These are phyloP conservation scores for Pseudogymnoascus sp. DNA, from an alignment of 2,329 filamentous ascomycete genomes.

Conservation along the genomic window DNA sequence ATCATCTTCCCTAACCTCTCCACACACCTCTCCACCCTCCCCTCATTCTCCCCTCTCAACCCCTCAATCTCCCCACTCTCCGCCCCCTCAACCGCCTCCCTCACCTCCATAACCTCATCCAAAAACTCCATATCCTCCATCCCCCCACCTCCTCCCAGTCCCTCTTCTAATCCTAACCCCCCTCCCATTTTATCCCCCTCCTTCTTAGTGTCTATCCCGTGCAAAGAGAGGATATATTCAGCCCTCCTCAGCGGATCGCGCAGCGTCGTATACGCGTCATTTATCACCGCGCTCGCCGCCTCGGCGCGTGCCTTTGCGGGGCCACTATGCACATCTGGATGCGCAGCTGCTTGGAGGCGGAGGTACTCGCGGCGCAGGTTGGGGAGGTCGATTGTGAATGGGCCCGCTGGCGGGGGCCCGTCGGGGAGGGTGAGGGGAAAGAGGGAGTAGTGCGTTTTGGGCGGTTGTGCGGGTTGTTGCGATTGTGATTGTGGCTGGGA, in stretches of 20 bases:
- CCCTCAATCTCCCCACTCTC: slow-evolving; percentile 56
- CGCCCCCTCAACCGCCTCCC: slow-evolving; percentile 68
- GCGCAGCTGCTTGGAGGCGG: slow-evolving; percentile 65
- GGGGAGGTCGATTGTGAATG: slow-evolving; percentile 65
- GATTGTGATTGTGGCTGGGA: neutral
- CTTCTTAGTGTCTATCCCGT: slow-evolving; percentile 67
- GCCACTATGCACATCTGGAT: slow-evolving; percentile 55
- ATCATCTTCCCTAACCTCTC: slow-evolving; percentile 56
- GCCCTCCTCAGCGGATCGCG: slow-evolving; percentile 69
- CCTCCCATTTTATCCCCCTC: slow-evolving; percentile 36
- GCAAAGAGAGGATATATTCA: slow-evolving; percentile 71
- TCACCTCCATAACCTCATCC: slow-evolving; percentile 70
- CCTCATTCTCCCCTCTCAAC: slow-evolving; percentile 59
- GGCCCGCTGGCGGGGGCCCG: slow-evolving; percentile 69
- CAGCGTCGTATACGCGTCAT: slow-evolving; percentile 85
- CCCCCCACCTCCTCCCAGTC: slow-evolving; percentile 52
- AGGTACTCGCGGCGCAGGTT: slow-evolving; percentile 79
- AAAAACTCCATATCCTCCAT: slow-evolving; percentile 62
- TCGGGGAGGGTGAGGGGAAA: slow-evolving; percentile 71
- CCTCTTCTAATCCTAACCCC: neutral
- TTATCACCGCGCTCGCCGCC: slow-evolving; percentile 72
- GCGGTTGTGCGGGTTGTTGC: slow-evolving; percentile 1
- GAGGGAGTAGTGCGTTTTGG: slow-evolving; percentile 69
- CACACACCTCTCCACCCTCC: slow-evolving; percentile 57
- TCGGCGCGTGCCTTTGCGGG: slow-evolving; percentile 56